Conservation (phyloP, 345 rosid species). For the Corymbia maculata region DNA sequence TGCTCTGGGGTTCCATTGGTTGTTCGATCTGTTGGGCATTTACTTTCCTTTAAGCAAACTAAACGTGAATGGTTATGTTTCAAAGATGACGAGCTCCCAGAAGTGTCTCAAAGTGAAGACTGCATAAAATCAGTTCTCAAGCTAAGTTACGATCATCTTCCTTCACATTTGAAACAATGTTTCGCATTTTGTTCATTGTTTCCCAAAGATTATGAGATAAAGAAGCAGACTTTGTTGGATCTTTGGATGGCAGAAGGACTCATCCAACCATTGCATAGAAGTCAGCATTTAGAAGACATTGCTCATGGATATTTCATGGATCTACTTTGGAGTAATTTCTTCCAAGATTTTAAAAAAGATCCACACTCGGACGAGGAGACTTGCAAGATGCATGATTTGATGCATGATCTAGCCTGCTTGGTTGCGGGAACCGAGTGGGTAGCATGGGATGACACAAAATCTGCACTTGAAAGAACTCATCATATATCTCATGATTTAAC, state of each 20-base stretch:
- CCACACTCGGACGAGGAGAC: background rate
- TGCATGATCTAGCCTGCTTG: background rate
- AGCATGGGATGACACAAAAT: background rate
- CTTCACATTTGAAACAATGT: background rate
- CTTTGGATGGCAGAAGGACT: slow-evolving; percentile 4
- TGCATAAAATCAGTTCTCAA: background rate
- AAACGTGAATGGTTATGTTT: background rate
- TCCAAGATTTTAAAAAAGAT: slow-evolving; percentile 4
- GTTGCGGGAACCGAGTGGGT: background rate
- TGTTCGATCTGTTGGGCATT: background rate
- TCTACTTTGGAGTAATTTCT: slow-evolving; percentile 10
- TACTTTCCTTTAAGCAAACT: background rate
- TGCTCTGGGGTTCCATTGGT: background rate
- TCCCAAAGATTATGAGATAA: background rate
- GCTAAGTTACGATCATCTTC: background rate
- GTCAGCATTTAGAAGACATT: background rate
- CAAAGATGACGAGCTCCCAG: background rate
- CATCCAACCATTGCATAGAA: background rate
- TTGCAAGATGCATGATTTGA: background rate
- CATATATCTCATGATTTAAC: too few relatives aligned
- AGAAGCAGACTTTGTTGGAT: background rate
- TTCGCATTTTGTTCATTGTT: background rate
- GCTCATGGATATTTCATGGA: slow-evolving; percentile 13
- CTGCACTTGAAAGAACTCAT: background rate
- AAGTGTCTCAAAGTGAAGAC: background rate